phyloP scores from a whole-genome alignment of 2,329 filamentous ascomycete species.

The Claviceps sp. region DNA sequence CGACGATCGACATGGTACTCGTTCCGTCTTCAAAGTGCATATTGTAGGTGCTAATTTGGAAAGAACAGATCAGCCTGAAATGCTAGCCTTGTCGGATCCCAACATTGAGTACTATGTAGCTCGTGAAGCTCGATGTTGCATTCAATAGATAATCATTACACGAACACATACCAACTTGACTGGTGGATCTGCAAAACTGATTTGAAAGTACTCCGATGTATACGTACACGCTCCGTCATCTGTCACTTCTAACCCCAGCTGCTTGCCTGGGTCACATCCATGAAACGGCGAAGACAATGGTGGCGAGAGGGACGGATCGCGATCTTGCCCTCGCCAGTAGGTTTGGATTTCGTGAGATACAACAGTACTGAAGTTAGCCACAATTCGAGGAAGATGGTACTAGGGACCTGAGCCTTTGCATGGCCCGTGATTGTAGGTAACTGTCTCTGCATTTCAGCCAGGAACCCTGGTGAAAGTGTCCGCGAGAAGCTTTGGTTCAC shows the following conservation, averaged over 20 bases:
- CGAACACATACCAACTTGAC: neutral
- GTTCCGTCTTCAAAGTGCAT: neutral
- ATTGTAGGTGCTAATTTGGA: neutral
- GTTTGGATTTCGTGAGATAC: neutral
- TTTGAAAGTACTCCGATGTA: conserved; percentile 11
- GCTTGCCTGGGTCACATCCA: conserved; percentile 6
- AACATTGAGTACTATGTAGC: neutral
- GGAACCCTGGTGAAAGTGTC: neutral
- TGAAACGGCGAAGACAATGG: conserved; percentile 10
- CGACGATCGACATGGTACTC: neutral
- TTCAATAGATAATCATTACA: neutral
- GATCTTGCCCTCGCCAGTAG: conserved; percentile 8
- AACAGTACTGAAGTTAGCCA: neutral
- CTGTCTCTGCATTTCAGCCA: neutral
- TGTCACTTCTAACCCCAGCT: conserved; percentile 9
- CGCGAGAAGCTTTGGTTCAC: neutral
- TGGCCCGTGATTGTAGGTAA: neutral
- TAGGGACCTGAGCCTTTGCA: neutral
- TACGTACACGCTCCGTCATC: conserved; percentile 7
- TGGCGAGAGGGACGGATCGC: conserved; percentile 11
- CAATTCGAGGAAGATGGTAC: neutral
- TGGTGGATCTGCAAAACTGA: neutral
- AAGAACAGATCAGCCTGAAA: neutral
- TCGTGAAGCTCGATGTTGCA: neutral
- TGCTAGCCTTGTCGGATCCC: neutral